Evolutionary conservation across 2,329 filamentous ascomycete genomes (phyloP), one percentile per base, ranked within the genome.

Genomic region (Arthrobotrys conoides): DNA sequence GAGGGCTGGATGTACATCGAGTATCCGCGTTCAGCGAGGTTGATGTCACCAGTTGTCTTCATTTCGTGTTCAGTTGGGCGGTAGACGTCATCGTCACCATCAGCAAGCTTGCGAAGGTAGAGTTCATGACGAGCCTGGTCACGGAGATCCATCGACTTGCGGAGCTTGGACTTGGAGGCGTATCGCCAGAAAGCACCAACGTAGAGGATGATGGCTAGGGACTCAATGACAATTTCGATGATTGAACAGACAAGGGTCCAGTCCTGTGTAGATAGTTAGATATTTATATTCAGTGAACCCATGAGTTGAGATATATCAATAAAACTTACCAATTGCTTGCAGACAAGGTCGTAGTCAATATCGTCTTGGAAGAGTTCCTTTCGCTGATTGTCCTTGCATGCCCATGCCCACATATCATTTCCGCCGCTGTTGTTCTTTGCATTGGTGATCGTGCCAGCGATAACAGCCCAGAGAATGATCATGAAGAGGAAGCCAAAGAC

Each of bases 331-430:
- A 92, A 91, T 83, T 99, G 90, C 82, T 95, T 92, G 87, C 96
- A 99, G 81, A 98, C 89, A 64, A 99, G 91, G 27, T 90, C 90
- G 85, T 98, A 99, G 85, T 96, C 88, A 82, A 99, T 89, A 82
- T 96, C 91, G 71, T 94, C 87, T 79, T 90, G 84, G 84, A 95
- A 98, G 67, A 97, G 86, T 64, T 93, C 86, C 70, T 91, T 87
- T 79, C 95, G 91, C 81, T 91, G 90, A 84, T 97, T 98, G 83
- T 97, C 89, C 72, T 94, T 91, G 85, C 96, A 99, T n/a, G 93
- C 90, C 96, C 96, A 99, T 76, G 95, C 94, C 96, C 96, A 99
- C 85, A 99, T 89, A 85, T 99, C 96, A 85, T 97, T 90, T 83
- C 92, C 92, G 80, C 89, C 86, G 83, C 89, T 90, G 83, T 88